These are phyloP conservation scores for Cercospora sesami DNA, from an alignment of 2,329 filamentous ascomycete genomes.

Conservation along the genomic window DNA sequence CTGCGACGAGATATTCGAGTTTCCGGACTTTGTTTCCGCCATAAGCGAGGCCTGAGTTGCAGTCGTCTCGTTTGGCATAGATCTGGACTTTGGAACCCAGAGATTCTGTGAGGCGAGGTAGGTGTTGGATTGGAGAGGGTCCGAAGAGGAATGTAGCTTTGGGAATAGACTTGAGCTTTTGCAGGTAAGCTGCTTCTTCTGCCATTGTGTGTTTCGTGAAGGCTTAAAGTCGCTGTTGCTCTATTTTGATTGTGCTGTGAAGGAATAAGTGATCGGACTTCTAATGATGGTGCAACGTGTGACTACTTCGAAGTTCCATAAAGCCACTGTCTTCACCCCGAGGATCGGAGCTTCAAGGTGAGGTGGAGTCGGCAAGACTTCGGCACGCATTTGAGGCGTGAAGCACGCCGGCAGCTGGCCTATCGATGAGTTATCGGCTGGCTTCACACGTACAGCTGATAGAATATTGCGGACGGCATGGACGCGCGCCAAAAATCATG, in stretches of 20 bases:
- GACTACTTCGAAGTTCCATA: background rate
- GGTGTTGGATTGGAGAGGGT: constrained; percentile 66
- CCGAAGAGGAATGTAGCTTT: constrained; percentile 64
- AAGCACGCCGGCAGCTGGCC: constrained; percentile 3
- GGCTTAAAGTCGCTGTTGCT: background rate
- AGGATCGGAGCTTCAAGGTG: background rate
- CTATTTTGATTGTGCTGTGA: background rate
- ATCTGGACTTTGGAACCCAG: constrained; percentile 58
- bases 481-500: background rate
- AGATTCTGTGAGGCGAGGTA: constrained; percentile 64
- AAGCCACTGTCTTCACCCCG: background rate
- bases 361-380: constrained; percentile 13
- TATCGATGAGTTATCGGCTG: constrained; percentile 22
- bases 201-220: background rate
- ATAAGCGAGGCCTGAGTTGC: constrained; percentile 43
- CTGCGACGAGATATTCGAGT: constrained; percentile 42
- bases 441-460: background rate
- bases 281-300: background rate
- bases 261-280: background rate
- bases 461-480: background rate
- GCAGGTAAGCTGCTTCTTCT: constrained; percentile 26
- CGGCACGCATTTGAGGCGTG: background rate
- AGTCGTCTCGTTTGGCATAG: constrained; percentile 72
- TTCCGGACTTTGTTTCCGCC: constrained; percentile 45
- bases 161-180: constrained; percentile 51